Base-by-base conservation (phyloP, 1,284 basidiomycete genomes). In the Moesziomyces sp. region DNA sequence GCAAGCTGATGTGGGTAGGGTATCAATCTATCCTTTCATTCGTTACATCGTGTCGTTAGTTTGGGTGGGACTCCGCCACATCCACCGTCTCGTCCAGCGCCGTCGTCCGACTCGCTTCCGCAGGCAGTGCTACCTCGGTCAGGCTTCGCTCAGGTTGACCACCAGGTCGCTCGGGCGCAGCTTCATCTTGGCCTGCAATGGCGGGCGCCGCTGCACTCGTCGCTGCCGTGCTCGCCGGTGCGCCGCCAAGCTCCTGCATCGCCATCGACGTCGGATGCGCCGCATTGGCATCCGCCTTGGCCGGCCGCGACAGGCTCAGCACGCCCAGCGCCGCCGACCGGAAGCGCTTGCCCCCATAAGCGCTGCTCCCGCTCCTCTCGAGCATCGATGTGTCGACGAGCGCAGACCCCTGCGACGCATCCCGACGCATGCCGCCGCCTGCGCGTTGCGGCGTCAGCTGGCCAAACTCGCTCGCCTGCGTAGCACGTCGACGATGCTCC, bases 381-480 rank as follows among this genome's bases (percentile, higher is more conserved):
- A 70, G 18, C 24, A 30, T 26, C 5, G 26, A 33, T 19, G 24
- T 28, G 4, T 61, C 55, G 7, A 30, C 66, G n/a, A 69, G 19
- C 44, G 58, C 52, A 33, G 66, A 69, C 1, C 56, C 49, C 11
- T 52, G 56, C 44, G 60, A 69, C 6, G 33, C 33, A 19, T 68
- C 65, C 9, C 65, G 55, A 2, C 58, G 52, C 66, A 58, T 45
- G 7, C 19, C 43, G 3, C 52, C 57, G 30, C 5, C 52, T 30
- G 30, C 30, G 3, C 30, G 30, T 10, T 46, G 48, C 26, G 50
- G 58, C 42, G 58, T 53, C 58, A 54, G 21, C 26, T 50, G 54
- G 30, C 71, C 71, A 47, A 68, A 68, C 30, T 74, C 71, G 55
- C 65, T 69, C 45, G 55, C 53, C 42, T 65, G 52, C 30, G 52